These are phyloP conservation scores for Monosporascus sp. DNA, from an alignment of 2,329 filamentous ascomycete genomes.

Conservation along the genomic window DNA sequence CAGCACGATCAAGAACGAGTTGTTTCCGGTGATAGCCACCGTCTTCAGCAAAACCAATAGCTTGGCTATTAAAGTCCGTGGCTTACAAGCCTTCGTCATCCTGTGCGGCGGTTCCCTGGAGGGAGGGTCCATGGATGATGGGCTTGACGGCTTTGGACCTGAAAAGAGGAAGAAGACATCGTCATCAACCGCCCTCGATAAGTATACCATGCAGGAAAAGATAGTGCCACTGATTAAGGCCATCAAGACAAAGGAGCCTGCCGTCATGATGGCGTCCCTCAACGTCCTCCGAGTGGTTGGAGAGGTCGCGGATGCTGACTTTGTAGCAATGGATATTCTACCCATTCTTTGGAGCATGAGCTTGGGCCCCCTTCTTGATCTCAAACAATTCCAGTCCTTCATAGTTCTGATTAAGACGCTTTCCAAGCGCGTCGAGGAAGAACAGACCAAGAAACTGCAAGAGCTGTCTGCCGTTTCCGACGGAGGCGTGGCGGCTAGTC, in stretches of 20 bases:
- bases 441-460: constrained; percentile 83
- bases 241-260: constrained; percentile 97
- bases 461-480: constrained; percentile 65
- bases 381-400: constrained; percentile 83
- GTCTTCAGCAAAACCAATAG: constrained; percentile 94
- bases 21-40: constrained; percentile 84
- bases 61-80: constrained; percentile 88
- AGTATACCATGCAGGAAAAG: constrained; percentile 98
- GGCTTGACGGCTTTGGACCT: constrained; percentile 65
- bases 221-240: constrained; percentile 83
- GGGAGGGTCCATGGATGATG: constrained; percentile 53
- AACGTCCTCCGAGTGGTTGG: constrained; percentile 82
- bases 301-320: constrained; percentile 77
- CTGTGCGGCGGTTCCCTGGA: constrained; percentile 73
- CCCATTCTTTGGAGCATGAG: constrained; percentile 90
- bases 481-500: constrained; percentile 39
- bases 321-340: constrained; percentile 84
- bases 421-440: constrained; percentile 75
- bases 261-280: constrained; percentile 91
- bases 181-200: constrained; percentile 79
- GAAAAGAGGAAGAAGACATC: constrained; percentile 55
- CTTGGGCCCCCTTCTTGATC: constrained; percentile 79
- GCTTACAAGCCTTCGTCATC: constrained; percentile 82
- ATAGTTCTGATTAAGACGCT: constrained; percentile 83
- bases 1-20: constrained; percentile 91